Conservation (phyloP, 1,284 basidiomycete species). For the Moesziomyces parantarcticus region DNA sequence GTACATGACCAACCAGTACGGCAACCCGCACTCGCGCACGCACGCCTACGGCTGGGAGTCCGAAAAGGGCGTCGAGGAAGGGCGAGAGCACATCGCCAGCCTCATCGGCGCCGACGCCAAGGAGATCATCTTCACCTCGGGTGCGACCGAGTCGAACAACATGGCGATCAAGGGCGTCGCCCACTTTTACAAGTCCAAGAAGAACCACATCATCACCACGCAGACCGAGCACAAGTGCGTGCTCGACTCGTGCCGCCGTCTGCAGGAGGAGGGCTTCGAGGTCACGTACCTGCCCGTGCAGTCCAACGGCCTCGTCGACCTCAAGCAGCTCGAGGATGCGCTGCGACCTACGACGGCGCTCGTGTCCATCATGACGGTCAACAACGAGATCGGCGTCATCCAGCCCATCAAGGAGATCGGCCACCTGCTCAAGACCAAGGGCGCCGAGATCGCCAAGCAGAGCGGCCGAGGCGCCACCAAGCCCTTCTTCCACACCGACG, state of each 20-base stretch:
- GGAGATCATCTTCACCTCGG: constrained; percentile 97
- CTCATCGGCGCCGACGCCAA: constrained; percentile 94
- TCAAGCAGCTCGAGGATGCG: constrained; percentile 80
- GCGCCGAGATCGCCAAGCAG: constrained; percentile 76
- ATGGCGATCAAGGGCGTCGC: constrained; percentile 98
- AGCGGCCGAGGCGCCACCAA: constrained; percentile 70
- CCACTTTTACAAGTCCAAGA: constrained; percentile 74
- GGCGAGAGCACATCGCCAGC: constrained; percentile 87
- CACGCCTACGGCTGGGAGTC: constrained; percentile 99
- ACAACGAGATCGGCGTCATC: constrained; percentile 99
- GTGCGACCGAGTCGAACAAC: constrained; percentile 98
- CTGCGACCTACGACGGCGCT: constrained; percentile 85
- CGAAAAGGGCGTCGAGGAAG: constrained; percentile 90
- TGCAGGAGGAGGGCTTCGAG: constrained; percentile 96
- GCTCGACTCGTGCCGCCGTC: constrained; percentile 93
- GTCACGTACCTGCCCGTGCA: constrained; percentile 96
- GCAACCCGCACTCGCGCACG: constrained; percentile 97
- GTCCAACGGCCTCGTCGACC: constrained; percentile 82
- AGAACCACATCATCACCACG: constrained; percentile 73
- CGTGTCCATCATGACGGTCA: constrained; percentile 97
- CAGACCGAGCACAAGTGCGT: constrained; percentile 95
- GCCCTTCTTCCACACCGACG: constrained; percentile 96
- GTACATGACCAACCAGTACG: constrained; percentile 93
- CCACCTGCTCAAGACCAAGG: constrained; percentile 73
- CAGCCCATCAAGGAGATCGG: constrained; percentile 98